These are phyloP conservation scores for Corymbia calophylla DNA, from an alignment of 441 rosid genomes.

Conservation along the genomic window DNA sequence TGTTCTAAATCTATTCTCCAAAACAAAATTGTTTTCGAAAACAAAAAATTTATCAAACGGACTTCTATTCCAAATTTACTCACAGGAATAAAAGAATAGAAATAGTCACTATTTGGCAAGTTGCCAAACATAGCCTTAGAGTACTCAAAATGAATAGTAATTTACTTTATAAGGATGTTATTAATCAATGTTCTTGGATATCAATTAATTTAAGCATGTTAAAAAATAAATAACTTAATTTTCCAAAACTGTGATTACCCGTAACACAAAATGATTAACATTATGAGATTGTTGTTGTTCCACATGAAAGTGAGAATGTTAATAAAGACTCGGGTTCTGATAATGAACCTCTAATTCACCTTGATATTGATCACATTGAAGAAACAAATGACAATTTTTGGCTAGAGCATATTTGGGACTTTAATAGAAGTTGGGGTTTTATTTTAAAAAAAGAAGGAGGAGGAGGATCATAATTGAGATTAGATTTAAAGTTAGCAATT, in stretches of 20 bases:
- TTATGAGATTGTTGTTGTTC: neutral
- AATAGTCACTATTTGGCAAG: too few relatives aligned
- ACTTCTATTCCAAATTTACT: too few relatives aligned
- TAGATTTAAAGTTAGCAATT: neutral
- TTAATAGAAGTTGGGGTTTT: neutral
- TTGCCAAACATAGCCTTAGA: too few relatives aligned
- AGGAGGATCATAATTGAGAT: neutral
- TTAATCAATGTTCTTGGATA: neutral
- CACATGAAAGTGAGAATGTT: rapidly evolving
- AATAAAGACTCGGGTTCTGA: rapidly evolving
- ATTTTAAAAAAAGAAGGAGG: neutral
- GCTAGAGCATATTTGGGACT: rapidly evolving
- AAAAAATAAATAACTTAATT: neutral
- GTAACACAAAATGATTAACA: neutral
- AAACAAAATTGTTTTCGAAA: too few relatives aligned
- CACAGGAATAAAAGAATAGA: too few relatives aligned
- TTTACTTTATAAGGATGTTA: neutral
- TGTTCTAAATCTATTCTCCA: too few relatives aligned
- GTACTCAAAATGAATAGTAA: neutral
- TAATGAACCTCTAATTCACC: rapidly evolving
- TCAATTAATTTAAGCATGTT: neutral
- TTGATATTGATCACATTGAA: neutral
- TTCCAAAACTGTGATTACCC: neutral
- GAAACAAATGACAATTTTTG: neutral
- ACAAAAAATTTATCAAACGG: too few relatives aligned